A percentile compares a stretch with the other conserved stretches of the same genome.
Evolutionary conservation across 2,329 filamentous ascomycete species (phyloP).

Genomic region (Corinectria fuckeliana): DNA sequence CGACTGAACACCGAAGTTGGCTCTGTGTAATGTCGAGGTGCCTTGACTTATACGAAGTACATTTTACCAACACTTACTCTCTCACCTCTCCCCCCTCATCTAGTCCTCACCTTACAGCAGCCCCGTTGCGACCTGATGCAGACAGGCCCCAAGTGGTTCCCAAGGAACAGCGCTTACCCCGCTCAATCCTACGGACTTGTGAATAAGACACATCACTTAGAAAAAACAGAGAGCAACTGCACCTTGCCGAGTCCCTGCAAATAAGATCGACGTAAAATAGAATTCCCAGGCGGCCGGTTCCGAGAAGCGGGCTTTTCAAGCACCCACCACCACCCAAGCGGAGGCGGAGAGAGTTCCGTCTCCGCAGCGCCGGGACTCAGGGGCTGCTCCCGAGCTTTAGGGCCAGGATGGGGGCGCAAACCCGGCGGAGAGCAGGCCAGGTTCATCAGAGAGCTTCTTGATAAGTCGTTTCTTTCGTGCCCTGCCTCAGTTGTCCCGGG

Average conservation of each 20-base stretch:
- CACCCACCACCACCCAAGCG: too few species aligned
- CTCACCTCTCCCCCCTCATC: too few species aligned
- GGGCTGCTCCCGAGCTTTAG: not conserved
- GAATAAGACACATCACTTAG: not conserved
- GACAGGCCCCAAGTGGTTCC: not conserved
- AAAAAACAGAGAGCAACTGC: not conserved
- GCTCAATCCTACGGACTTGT: not conserved
- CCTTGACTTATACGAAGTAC: too few species aligned
- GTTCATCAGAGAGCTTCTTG: too few species aligned
- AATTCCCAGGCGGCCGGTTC: conserved; percentile 19
- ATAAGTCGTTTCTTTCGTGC: not conserved
- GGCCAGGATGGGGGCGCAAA: not conserved
- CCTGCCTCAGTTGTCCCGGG: not conserved
- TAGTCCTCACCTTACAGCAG: too few species aligned
- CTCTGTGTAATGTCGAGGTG: too few species aligned
- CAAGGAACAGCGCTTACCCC: too few species aligned
- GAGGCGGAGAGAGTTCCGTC: not conserved
- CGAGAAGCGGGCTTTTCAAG: conserved; percentile 13
- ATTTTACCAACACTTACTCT: too few species aligned
- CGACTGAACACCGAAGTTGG: too few species aligned
- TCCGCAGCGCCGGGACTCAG: conserved; percentile 7
- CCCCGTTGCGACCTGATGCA: not conserved
- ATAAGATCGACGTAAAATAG: not conserved
- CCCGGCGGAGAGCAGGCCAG: not conserved
- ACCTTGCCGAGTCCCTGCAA: not conserved